Evolutionary conservation across 805 yeast genomes (phyloP).

Genomic region (Yarrowia porcina): DNA sequence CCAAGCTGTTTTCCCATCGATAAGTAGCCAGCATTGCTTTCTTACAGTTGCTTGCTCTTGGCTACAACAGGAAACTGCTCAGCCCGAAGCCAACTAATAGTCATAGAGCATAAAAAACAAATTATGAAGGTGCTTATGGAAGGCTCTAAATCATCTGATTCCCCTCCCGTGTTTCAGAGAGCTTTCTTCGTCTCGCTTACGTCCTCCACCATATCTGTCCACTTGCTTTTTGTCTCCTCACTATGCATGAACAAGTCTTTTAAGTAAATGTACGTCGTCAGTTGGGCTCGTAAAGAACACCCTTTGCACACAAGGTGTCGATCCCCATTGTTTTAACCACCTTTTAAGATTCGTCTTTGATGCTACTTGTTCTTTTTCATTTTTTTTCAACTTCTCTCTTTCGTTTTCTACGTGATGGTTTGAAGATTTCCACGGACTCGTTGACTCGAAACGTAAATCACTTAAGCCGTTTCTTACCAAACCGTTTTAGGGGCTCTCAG

Average conservation of each 20-base stretch:
- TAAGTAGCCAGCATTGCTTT: too few relatives aligned
- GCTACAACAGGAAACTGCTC: too few relatives aligned
- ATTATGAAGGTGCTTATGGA: neutral
- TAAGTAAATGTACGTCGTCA: neutral
- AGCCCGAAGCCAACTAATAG: neutral
- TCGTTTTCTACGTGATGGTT: neutral
- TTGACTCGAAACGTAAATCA: neutral
- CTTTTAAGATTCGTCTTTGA: neutral
- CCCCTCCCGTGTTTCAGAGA: neutral
- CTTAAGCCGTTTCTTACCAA: neutral
- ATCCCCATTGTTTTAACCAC: neutral
- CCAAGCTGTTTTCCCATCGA: too few relatives aligned
- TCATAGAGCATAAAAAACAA: neutral
- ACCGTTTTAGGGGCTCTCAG: neutral
- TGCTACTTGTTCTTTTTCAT: neutral
- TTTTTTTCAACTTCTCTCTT: neutral
- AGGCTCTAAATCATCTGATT: neutral
- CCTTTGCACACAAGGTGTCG: neutral
- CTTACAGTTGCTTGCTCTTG: too few relatives aligned
- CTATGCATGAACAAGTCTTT: neutral
- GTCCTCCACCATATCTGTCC: neutral
- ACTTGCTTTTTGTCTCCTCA: neutral
- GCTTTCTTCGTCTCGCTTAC: neutral
- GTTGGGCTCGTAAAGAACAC: neutral
- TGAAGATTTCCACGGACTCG: neutral